A percentile compares a stretch with the other conserved stretches of the same genome.
phyloP scores from a whole-genome alignment of 257 asterid genomes.

The Fraxinus excelsior region DNA sequence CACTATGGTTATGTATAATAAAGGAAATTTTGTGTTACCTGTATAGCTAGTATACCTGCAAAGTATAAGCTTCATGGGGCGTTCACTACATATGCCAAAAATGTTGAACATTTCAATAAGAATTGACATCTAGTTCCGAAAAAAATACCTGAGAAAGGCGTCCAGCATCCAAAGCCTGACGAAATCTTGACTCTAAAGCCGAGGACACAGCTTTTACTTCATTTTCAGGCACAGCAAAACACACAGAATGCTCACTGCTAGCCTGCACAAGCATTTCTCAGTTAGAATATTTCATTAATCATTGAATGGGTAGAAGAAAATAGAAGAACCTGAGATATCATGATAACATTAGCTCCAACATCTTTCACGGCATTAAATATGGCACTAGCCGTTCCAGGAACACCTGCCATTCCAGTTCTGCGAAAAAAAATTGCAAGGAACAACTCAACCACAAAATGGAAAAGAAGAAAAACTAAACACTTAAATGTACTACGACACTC shows the following conservation, averaged over 20 bases:
- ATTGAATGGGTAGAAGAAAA: slow-evolving; percentile 9
- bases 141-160: slow-evolving; percentile 91
- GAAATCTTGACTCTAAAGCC: slow-evolving; percentile 82
- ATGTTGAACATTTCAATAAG: slow-evolving; percentile 18
- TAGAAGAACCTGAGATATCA: slow-evolving; percentile 87
- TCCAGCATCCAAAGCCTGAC: slow-evolving; percentile 92
- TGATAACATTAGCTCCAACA: slow-evolving; percentile 98
- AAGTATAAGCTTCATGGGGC: neutral
- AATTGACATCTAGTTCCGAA: slow-evolving; percentile 3
- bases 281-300: slow-evolving; percentile 9
- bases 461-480: slow-evolving; percentile 6
- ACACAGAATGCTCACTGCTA: slow-evolving; percentile 98
- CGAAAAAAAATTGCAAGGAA: slow-evolving; percentile 27
- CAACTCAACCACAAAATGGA: slow-evolving; percentile 10
- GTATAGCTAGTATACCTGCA: neutral
- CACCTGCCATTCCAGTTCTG: slow-evolving; percentile 99
- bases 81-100: neutral
- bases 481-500: neutral
- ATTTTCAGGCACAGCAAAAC: slow-evolving; percentile 97
- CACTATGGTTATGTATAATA: neutral
- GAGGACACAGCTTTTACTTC: slow-evolving; percentile 90
- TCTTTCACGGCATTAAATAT: slow-evolving; percentile 93
- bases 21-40: neutral
- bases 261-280: slow-evolving; percentile 58
- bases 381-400: slow-evolving; percentile 95